Base-by-base conservation (phyloP, 257 asterid genomes). In the Thymus quinquecostatus region DNA sequence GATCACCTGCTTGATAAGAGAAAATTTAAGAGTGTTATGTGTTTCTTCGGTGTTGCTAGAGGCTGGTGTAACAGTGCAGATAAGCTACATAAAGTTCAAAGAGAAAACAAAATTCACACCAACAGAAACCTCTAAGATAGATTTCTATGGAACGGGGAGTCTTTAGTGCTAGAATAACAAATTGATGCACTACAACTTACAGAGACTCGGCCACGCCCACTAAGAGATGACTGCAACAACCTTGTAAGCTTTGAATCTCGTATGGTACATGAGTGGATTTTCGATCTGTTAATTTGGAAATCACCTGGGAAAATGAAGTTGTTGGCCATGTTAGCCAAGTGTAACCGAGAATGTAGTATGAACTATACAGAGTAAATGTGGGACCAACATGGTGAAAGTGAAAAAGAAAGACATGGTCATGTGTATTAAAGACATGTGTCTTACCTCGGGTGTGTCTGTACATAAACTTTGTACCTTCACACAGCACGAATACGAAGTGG, bases 1-100 rank as follows among this genome's bases (percentile, higher is more conserved):
- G 82, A 71, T 88, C 94, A 43, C 97, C 97, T 30, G 97, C 97
- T 79, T 90, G 96, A n/a, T n/a, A n/a, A n/a, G n/a, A n/a, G n/a
- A n/a, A 73, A 91, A 91, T 83, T 86, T 87, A 66, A 91, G 82
- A 69, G 95, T 87, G 85, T 87, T 89, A 82, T 89, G 91, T n/a
- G 97, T 86, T 75, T 87, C 96, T 82, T 91, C 95, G 6, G 87
- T 77, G 70, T 86, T 83, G 87, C 96, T 84, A 67, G 91, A 87
- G 79, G 95, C 89, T 41, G 97, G 96, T 68, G 96, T 87, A 60
- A 87, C 85, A 11, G 96, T 91, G 86, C 94, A 91, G 71, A 91
- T 83, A 79, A 89, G 97, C 96, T 91, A 65, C 75, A 83, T 60
- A 72, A 71, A 56, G 74, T 57, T 63, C 74, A 67, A 77, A 72